These are phyloP conservation scores for Gentiana macrophylla DNA, from an alignment of 257 asterid genomes.

Conservation along the genomic window DNA sequence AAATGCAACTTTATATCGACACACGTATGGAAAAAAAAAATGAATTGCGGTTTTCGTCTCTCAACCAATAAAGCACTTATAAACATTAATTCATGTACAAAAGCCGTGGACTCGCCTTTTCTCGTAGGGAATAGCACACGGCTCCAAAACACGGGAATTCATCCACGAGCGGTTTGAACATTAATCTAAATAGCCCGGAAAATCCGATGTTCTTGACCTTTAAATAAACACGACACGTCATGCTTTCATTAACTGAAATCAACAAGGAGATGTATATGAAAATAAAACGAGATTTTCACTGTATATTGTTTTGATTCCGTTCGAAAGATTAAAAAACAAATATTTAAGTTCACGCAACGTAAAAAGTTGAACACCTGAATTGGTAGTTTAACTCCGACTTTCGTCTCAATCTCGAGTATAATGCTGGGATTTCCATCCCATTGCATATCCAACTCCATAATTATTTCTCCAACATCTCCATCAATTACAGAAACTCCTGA, in stretches of 20 bases:
- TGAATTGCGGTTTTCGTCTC: too few species aligned
- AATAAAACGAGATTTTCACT: too few species aligned
- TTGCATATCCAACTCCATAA: constrained; percentile 86
- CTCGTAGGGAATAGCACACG: constrained; percentile 65
- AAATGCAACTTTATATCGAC: too few species aligned
- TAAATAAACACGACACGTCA: constrained; percentile 12
- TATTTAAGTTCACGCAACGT: too few species aligned
- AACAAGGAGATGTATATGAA: too few species aligned
- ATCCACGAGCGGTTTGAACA: constrained; percentile 78
- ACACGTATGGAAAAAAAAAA: too few species aligned
- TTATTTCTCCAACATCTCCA: constrained; percentile 45
- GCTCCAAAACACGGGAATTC: constrained; percentile 98
- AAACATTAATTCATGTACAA: too few species aligned
- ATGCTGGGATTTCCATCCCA: constrained; percentile 98
- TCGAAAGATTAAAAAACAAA: too few species aligned
- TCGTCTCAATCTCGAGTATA: constrained; percentile 67
- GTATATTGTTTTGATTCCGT: too few species aligned
- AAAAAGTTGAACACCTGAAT: constrained; percentile 41
- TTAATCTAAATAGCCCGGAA: constrained; percentile 84
- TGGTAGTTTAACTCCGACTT: constrained; percentile 78
- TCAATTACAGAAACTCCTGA: constrained; percentile 66
- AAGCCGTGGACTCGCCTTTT: constrained; percentile 36
- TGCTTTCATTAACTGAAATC: neutral
- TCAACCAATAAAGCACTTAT: too few species aligned
- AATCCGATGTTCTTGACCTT: constrained; percentile 88